Evolutionary conservation across 176 grass and related monocot genomes (phyloP).

Genomic region (Oryza glaberrima): DNA sequence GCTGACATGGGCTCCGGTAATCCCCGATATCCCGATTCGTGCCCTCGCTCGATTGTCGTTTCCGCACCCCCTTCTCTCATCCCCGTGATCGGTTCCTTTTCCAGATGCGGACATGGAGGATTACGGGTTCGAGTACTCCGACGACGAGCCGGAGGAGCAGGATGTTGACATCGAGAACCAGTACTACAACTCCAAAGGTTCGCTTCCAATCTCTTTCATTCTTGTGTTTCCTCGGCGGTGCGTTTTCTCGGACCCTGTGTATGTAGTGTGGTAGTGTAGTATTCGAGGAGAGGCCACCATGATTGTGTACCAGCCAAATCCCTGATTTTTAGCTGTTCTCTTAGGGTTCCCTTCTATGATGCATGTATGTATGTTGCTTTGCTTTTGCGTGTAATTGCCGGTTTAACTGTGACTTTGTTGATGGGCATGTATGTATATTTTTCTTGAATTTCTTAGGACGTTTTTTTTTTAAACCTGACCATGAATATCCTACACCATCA

Average conservation of each 20-base stretch:
- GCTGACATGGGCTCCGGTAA: slow-evolving; percentile 74
- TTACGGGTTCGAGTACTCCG: slow-evolving; percentile 98
- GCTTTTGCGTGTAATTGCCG: not conserved
- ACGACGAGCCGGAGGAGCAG: slow-evolving; percentile 94
- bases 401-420: not conserved
- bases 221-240: not conserved
- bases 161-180: slow-evolving; percentile 99
- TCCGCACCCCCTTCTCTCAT: not conserved
- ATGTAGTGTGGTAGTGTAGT: not conserved
- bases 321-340: not conserved
- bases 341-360: not conserved
- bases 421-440: not conserved
- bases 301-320: not conserved
- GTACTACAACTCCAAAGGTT: slow-evolving; percentile 99
- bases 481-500: not conserved
- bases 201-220: not conserved
- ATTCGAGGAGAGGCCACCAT: not conserved
- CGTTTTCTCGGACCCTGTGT: not conserved
- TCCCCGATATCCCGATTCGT: not conserved
- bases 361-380: not conserved
- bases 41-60: not conserved
- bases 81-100: slow-evolving; percentile 32
- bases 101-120: slow-evolving; percentile 99
- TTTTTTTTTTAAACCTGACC: not conserved
- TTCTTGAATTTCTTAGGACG: not conserved